These are phyloP conservation scores for Gigaspora rosea DNA, from an alignment of 192 early-diverging fungal species.

Conservation along the genomic window DNA sequence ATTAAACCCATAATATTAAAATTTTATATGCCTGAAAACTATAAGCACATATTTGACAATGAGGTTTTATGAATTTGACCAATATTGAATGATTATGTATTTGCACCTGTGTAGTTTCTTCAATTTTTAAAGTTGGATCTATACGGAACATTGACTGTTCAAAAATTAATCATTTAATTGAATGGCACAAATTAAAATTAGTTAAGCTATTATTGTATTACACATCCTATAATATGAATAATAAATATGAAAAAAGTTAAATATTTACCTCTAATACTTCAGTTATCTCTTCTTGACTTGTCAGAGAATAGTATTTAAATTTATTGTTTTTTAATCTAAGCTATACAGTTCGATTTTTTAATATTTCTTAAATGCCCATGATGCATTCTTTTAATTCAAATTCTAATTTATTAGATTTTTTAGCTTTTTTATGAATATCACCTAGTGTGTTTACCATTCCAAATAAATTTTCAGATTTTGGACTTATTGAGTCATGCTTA, in stretches of 20 bases:
- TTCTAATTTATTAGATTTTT: not conserved
- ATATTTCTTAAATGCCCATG: not conserved
- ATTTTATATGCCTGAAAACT: not conserved
- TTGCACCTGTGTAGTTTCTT: not conserved
- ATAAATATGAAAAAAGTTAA: not conserved
- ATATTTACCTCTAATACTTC: not conserved
- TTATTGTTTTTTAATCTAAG: not conserved
- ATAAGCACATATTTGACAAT: not conserved
- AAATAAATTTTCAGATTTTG: not conserved
- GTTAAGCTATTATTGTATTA: no score
- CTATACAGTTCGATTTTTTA: not conserved
- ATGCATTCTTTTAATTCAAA: slow-evolving; percentile 2
- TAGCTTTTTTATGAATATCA: not conserved
- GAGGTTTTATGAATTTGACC: not conserved
- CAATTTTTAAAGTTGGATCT: not conserved
- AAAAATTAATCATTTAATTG: not conserved
- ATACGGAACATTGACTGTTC: not conserved
- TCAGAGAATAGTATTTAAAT: not conserved
- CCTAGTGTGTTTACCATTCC: not conserved
- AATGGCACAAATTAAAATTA: no score
- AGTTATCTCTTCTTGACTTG: not conserved
- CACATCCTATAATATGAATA: no score
- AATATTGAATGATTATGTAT: not conserved
- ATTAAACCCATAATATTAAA: no score
- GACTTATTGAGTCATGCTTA: not conserved